phyloP scores from a whole-genome alignment of 192 early-diverging fungal genomes.

The Linnemannia schmuckeri region DNA sequence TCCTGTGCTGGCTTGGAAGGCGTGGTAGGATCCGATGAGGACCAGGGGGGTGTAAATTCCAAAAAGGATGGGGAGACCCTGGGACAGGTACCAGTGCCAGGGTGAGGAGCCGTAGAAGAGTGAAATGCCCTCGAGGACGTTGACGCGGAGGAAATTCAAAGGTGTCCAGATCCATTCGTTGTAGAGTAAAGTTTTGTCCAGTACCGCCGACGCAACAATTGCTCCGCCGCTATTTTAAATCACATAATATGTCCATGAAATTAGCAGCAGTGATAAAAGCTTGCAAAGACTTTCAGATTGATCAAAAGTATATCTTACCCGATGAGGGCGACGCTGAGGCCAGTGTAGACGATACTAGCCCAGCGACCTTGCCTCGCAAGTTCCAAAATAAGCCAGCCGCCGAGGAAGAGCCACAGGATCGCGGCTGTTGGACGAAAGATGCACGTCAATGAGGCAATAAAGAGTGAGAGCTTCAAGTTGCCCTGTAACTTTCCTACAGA shows the following conservation, averaged over 20 bases:
- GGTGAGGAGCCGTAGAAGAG: slow-evolving; percentile 94
- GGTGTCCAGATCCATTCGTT: slow-evolving; percentile 78
- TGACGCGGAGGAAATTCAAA: slow-evolving; percentile 84
- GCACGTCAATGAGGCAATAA: slow-evolving; percentile 84
- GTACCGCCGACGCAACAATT: slow-evolving; percentile 58
- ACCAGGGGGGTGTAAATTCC: slow-evolving; percentile 81
- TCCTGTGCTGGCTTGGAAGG: slow-evolving; percentile 20
- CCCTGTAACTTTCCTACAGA: not conserved
- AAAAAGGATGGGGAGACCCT: slow-evolving; percentile 83
- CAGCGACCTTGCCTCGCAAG: slow-evolving; percentile 8
- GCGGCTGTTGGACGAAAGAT: slow-evolving; percentile 92
- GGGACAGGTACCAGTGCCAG: slow-evolving; percentile 92
- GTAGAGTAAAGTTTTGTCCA: slow-evolving; percentile 83
- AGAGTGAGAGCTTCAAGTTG: slow-evolving; percentile 60
- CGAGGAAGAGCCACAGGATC: slow-evolving; percentile 87
- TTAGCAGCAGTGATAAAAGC: too few relatives aligned
- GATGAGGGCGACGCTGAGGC: slow-evolving; percentile 52
- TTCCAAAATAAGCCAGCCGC: slow-evolving; percentile 66
- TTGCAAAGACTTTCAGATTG: too few relatives aligned
- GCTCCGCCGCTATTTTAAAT: slow-evolving; percentile 54
- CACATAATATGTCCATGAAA: too few relatives aligned
- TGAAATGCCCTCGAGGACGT: slow-evolving; percentile 84
- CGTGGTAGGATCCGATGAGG: slow-evolving; percentile 63
- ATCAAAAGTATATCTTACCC: slow-evolving; percentile 55
- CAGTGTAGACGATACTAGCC: slow-evolving; percentile 23